Evolutionary conservation across 768 basidiomycete species (phyloP), one percentile per base, ranked within the genome.

Genomic region (Trichaptum fuscoviolaceum): DNA sequence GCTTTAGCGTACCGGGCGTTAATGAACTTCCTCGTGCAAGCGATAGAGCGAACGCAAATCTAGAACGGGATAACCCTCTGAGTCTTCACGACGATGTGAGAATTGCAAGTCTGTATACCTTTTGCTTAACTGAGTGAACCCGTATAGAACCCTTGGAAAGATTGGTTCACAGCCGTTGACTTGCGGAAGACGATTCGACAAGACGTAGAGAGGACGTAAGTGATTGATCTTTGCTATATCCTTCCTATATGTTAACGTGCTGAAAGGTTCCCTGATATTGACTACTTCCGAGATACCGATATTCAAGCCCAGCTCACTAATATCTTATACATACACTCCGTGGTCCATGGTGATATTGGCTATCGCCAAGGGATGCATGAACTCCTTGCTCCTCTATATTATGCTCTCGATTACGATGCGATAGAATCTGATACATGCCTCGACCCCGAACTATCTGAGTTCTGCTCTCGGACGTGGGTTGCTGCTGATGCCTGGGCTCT

Each of bases 301-400:
- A 87, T 96, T 0, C 94, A 96, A 73, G 80, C 81, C 18, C 86
- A 90, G 71, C 80, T 99, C 57, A 93, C 92, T 0, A 92, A 95
- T 70, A 87, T 97, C 23, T 82, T 99, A 10, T 97, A 95, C 75
- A 78, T 99, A 26, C 92, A 91, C 75, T 88, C 91, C 17, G 82
- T 86, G 57, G 84, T 87, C 73, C 87, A 96, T 73, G 87, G 92
- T 1, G 82, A 89, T 57, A 85, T 96, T 24, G 95, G 95, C 24
- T 99, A 99, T 74, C 86, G 97, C 34, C 97, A 99, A 82, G 96
- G 97, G 64, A 99, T 99, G 97, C 97, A 99, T 73, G 97, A 99
- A 73, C 79, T 99, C 9, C 84, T 98, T 24, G 97, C 96, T 3
- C 90, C 93, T 0, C 75, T 98, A 30, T 92, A 93, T 71, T 87